phyloP scores from a whole-genome alignment of 2,329 filamentous ascomycete species.

The Penicillium sp. region DNA sequence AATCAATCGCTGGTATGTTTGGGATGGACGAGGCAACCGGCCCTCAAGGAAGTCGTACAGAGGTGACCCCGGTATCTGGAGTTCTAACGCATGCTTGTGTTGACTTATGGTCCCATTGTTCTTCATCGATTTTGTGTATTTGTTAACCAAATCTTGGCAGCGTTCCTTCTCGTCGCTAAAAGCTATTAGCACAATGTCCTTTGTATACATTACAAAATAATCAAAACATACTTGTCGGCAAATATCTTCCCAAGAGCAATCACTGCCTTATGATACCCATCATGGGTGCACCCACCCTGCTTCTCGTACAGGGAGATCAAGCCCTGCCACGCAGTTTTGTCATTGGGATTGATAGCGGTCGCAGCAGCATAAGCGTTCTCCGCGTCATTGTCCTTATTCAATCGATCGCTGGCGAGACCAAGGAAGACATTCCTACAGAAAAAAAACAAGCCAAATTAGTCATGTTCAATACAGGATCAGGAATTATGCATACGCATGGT shows the following conservation, averaged over 20 bases:
- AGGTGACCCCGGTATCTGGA: constrained; percentile 75
- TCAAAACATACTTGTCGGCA: constrained; percentile 55
- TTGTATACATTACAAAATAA: neutral
- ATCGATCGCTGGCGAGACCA: constrained; percentile 79
- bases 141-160: constrained; percentile 68
- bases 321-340: constrained; percentile 88
- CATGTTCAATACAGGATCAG: neutral
- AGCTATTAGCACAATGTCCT: constrained; percentile 13
- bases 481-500: constrained; percentile 65
- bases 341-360: constrained; percentile 66
- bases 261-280: constrained; percentile 71
- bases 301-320: constrained; percentile 82
- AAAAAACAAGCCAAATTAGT: constrained; percentile 11
- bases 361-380: constrained; percentile 75
- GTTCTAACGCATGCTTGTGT: constrained; percentile 70
- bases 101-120: constrained; percentile 69
- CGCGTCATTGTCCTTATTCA: constrained; percentile 67
- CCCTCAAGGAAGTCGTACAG: constrained; percentile 83
- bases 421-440: constrained; percentile 72
- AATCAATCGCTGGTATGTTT: constrained; percentile 77
- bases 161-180: constrained; percentile 56
- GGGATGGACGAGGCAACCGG: constrained; percentile 72
- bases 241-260: constrained; percentile 73
- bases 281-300: constrained; percentile 66
- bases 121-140: constrained; percentile 72